Evolutionary conservation across 805 yeast species (phyloP).

Genomic region (Pichia rugopelliculosa): DNA sequence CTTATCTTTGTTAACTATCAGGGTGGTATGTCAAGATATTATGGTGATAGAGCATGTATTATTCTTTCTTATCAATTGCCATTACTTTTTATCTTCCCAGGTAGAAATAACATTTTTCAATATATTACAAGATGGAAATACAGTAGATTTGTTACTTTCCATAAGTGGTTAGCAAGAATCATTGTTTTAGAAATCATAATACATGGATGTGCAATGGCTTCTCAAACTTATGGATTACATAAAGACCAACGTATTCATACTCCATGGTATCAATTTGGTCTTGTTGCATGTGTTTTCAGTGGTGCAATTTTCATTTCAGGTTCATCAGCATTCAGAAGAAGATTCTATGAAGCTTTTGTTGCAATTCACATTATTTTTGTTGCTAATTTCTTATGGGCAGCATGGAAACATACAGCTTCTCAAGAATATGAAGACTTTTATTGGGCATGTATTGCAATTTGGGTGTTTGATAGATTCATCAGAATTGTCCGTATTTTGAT

Average conservation of each 20-base stretch:
- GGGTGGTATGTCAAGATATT: slow-evolving; percentile 27
- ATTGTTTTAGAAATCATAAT: slow-evolving; percentile 34
- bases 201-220: slow-evolving; percentile 32
- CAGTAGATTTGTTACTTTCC: slow-evolving; percentile 48
- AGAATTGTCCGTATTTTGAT: slow-evolving; percentile 34
- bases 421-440: slow-evolving; percentile 27
- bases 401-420: slow-evolving; percentile 48
- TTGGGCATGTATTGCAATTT: slow-evolving; percentile 38
- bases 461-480: slow-evolving; percentile 46
- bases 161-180: slow-evolving; percentile 49
- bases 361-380: slow-evolving; percentile 50
- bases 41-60: slow-evolving; percentile 49
- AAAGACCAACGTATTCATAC: slow-evolving; percentile 22
- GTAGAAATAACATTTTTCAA: slow-evolving; percentile 54
- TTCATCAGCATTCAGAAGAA: slow-evolving; percentile 39
- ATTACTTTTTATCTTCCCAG: slow-evolving; percentile 47
- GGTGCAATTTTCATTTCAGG: slow-evolving; percentile 2
- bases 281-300: slow-evolving; percentile 32
- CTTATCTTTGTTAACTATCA: slow-evolving; percentile 13
- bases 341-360: slow-evolving; percentile 30
- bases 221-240: slow-evolving; percentile 19
- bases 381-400: slow-evolving; percentile 43
- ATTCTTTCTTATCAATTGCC: slow-evolving; percentile 43
- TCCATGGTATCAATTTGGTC: slow-evolving; percentile 26
- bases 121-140: slow-evolving; percentile 53